A percentile compares a stretch with the other conserved stretches of the same genome.
Conservation (phyloP, 257 asterid species). For the Rehmannia glutinosa region DNA sequence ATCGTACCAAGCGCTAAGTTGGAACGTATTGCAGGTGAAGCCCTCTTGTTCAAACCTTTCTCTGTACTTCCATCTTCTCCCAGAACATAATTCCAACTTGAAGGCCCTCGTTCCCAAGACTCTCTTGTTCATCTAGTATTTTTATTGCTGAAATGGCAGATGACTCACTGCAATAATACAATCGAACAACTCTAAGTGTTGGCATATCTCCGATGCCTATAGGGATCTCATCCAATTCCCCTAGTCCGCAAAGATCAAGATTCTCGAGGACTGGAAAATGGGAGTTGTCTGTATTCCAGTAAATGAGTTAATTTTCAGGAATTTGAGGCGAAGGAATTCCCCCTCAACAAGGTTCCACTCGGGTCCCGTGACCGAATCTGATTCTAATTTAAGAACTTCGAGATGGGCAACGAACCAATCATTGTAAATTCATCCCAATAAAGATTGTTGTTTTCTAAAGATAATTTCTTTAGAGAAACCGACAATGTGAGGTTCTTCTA, state of each 20-base stretch:
- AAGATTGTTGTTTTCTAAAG: not conserved
- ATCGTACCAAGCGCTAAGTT: no score
- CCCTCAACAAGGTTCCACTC: not conserved
- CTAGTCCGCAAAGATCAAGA: not conserved
- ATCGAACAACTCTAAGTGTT: not conserved
- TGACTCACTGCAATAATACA: not conserved
- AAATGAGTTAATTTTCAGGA: not conserved
- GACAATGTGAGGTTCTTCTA: not conserved
- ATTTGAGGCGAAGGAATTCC: not conserved
- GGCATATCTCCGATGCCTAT: slow-evolving; percentile 9
- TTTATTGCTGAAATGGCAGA: not conserved
- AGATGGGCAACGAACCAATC: not conserved
- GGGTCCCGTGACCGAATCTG: not conserved
- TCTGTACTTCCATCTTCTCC: no score
- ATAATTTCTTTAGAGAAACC: not conserved
- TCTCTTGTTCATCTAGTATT: no score
- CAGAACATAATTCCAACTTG: no score
- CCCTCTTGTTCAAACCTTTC: no score
- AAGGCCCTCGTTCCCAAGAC: no score
- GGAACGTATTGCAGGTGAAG: no score
- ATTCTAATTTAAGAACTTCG: not conserved
- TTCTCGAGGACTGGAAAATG: slow-evolving; percentile 9
- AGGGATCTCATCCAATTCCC: not conserved
- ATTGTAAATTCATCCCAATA: not conserved
- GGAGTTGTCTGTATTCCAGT: not conserved